These are phyloP conservation scores for Pyrus hybrid DNA, from an alignment of 331 rosid genomes.

Conservation along the genomic window DNA sequence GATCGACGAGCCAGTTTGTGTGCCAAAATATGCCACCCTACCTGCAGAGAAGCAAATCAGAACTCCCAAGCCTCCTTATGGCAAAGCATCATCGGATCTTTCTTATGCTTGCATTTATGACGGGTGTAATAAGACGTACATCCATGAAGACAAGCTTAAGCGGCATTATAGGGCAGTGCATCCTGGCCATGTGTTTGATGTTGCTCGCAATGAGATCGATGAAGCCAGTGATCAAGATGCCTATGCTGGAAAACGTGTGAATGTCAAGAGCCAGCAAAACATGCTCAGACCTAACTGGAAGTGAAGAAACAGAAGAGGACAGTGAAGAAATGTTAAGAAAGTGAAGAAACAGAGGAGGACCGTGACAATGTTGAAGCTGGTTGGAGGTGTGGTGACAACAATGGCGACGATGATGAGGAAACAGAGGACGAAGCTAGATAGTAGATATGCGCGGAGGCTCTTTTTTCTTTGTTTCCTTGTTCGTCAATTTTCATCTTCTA, in stretches of 20 bases:
- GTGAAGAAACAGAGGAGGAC: conserved; percentile 99
- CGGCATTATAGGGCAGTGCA: conserved; percentile 89
- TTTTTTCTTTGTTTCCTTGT: no score
- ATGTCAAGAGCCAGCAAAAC: conserved; percentile 64
- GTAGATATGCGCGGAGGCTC: not conserved
- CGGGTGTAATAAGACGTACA: conserved; percentile 88
- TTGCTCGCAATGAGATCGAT: conserved; percentile 71
- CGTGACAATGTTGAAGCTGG: conserved; percentile 87
- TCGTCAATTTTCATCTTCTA: not conserved
- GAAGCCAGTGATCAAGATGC: conserved; percentile 91
- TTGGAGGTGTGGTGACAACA: conserved; percentile 66
- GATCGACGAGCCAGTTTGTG: conserved; percentile 43
- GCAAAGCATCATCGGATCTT: conserved; percentile 84
- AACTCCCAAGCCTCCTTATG: conserved; percentile 50
- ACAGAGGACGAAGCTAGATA: conserved; percentile 69
- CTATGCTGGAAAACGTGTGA: conserved; percentile 50
- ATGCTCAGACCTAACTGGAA: conserved; percentile 63
- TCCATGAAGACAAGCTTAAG: conserved; percentile 92
- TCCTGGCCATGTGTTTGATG: conserved; percentile 74
- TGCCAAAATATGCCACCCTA: conserved; percentile 49
- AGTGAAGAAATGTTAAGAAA: conserved; percentile 22
- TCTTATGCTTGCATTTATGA: conserved; percentile 93
- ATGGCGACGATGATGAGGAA: conserved; percentile 79
- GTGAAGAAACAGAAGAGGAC: conserved; percentile 30
- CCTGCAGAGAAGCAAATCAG: conserved; percentile 61